phyloP scores from a whole-genome alignment of 306 rosid species.

The Pyrus betulifolia region DNA sequence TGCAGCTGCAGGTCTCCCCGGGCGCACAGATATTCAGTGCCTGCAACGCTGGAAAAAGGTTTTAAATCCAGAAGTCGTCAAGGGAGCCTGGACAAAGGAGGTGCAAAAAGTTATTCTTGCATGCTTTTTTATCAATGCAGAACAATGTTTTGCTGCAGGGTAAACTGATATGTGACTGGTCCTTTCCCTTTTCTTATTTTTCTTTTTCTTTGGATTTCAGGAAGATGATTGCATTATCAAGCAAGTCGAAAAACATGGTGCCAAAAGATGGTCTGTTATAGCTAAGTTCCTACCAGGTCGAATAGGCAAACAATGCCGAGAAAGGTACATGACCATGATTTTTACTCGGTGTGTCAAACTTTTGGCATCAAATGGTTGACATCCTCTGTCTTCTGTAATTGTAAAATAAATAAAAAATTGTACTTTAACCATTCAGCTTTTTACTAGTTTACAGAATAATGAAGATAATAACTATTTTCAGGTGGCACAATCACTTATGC shows the following conservation, averaged over 20 bases:
- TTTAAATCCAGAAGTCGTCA: slow-evolving; percentile 47
- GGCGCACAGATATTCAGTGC: slow-evolving; percentile 44
- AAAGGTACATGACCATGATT: slow-evolving; percentile 30
- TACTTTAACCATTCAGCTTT: background rate
- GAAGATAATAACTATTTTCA: slow-evolving; percentile 16
- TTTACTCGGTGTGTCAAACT: background rate
- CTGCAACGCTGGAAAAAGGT: slow-evolving; percentile 58
- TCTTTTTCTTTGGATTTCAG: slow-evolving; percentile 18
- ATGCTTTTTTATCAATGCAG: background rate
- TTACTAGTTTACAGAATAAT: background rate
- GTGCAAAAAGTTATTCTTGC: slow-evolving; percentile 18
- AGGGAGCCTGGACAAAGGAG: slow-evolving; percentile 62
- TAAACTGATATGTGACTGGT: slow-evolving; percentile 1
- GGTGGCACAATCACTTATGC: slow-evolving; percentile 63
- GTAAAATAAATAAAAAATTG: too few relatives aligned
- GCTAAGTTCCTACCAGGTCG: slow-evolving; percentile 53
- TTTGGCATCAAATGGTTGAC: background rate
- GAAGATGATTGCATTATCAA: slow-evolving; percentile 44
- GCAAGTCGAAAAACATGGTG: slow-evolving; percentile 39
- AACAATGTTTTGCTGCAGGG: background rate
- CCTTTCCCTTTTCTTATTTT: background rate
- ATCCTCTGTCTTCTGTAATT: background rate
- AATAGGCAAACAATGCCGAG: slow-evolving; percentile 70
- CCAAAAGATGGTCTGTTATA: slow-evolving; percentile 45
- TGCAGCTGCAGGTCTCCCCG: slow-evolving; percentile 41